Conservation (phyloP, 257 asterid species). For the Marsdenia floribunda region DNA sequence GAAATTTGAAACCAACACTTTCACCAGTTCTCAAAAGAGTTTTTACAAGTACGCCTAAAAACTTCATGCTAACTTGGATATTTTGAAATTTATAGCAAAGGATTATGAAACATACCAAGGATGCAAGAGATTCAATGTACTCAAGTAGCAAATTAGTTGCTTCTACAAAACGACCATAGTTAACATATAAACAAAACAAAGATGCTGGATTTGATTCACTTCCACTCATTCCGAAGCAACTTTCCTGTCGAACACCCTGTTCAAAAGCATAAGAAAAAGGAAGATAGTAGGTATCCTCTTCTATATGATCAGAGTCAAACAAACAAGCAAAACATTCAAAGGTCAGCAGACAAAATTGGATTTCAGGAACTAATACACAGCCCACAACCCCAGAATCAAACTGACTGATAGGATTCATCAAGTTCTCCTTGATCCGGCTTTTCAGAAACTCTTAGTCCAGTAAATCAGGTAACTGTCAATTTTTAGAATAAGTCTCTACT, state of each 20-base stretch:
- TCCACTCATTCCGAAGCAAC: slow-evolving; percentile 75
- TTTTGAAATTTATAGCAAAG: slow-evolving; percentile 13
- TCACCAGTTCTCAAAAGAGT: not conserved
- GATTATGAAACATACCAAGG: slow-evolving; percentile 45
- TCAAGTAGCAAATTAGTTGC: slow-evolving; percentile 80
- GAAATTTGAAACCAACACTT: not conserved
- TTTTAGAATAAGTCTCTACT: not conserved
- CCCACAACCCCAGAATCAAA: not conserved
- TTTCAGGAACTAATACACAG: not conserved
- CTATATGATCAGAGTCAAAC: not conserved
- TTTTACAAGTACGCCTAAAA: not conserved
- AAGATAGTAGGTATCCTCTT: not conserved
- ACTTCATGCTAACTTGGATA: not conserved
- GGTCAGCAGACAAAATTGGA: not conserved
- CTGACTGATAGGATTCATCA: not conserved
- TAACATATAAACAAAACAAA: slow-evolving; percentile 67
- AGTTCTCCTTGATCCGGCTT: not conserved
- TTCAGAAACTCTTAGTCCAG: not conserved
- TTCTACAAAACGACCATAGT: slow-evolving; percentile 78
- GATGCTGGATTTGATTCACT: slow-evolving; percentile 78
- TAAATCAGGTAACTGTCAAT: not conserved
- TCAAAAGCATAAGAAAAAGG: slow-evolving; percentile 13
- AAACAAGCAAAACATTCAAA: slow-evolving; percentile 10
- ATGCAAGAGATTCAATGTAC: slow-evolving; percentile 60
- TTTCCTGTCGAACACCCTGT: slow-evolving; percentile 61